Evolutionary conservation across 192 early-diverging fungal species (phyloP).

Genomic region (Coemansia sp.): DNA sequence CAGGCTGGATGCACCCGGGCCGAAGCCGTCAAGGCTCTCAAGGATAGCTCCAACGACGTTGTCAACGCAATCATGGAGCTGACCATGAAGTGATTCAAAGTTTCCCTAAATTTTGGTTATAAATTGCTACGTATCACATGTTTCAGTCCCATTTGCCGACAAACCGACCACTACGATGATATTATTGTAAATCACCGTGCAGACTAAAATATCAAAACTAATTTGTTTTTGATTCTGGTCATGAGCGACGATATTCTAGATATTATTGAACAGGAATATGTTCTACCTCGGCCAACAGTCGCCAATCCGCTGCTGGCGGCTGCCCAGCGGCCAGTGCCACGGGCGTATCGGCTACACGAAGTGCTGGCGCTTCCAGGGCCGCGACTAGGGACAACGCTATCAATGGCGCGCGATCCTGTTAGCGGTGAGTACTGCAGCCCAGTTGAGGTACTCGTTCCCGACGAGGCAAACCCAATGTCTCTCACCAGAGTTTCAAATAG

Average conservation of each 20-base stretch:
- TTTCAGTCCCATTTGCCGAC: not conserved
- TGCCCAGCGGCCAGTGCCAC: slow-evolving; percentile 18
- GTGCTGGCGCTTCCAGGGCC: slow-evolving; percentile 24
- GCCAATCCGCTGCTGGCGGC: slow-evolving; percentile 31
- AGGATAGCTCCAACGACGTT: slow-evolving; percentile 82
- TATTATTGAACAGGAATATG: slow-evolving; percentile 35
- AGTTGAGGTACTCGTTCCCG: slow-evolving; percentile 8
- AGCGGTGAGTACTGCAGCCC: slow-evolving; percentile 41
- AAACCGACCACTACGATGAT: not conserved
- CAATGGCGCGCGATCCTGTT: slow-evolving; percentile 36
- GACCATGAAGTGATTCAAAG: slow-evolving; percentile 20
- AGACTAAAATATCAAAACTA: too few species aligned
- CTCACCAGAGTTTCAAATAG: slow-evolving; percentile 21
- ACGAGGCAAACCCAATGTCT: slow-evolving; percentile 36
- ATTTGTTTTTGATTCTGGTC: not conserved
- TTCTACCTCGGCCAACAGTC: slow-evolving; percentile 23
- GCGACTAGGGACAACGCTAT: slow-evolving; percentile 20
- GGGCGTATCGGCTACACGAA: slow-evolving; percentile 18
- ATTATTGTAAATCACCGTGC: too few species aligned
- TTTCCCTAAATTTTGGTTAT: too few species aligned
- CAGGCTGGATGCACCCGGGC: slow-evolving; percentile 85
- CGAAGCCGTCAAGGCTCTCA: slow-evolving; percentile 91
- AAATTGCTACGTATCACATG: slow-evolving; percentile 4
- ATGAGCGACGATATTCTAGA: slow-evolving; percentile 32
- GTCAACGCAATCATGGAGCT: slow-evolving; percentile 96